phyloP scores from a whole-genome alignment of 2,329 filamentous ascomycete genomes.

The Trichoderma guizhouense region DNA sequence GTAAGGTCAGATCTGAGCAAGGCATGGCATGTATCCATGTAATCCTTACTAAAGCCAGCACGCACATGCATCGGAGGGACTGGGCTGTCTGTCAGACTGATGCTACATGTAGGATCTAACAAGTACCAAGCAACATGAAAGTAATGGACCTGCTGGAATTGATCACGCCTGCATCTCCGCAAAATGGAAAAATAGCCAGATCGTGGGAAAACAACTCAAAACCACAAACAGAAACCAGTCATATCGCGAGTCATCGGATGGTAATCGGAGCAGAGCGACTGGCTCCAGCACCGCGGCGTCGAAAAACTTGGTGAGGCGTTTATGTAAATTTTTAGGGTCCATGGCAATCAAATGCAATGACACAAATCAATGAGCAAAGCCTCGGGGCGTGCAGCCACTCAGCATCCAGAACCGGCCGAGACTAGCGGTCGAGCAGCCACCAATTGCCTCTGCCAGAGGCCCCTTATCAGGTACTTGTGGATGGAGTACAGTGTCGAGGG shows the following conservation, averaged over 20 bases:
- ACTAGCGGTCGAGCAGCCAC: slow-evolving; percentile 16
- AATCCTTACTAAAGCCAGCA: background rate
- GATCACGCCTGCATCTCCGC: background rate
- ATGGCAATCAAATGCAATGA: slow-evolving; percentile 15
- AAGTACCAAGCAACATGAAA: background rate
- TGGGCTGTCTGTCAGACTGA: background rate
- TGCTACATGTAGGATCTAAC: background rate
- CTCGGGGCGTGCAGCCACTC: slow-evolving; percentile 4
- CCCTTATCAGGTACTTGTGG: slow-evolving; percentile 17
- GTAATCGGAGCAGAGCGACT: slow-evolving; percentile 17
- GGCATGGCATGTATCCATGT: background rate
- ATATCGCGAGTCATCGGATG: slow-evolving; percentile 18
- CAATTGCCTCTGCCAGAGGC: slow-evolving; percentile 3
- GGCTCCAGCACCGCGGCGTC: background rate
- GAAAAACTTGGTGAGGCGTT: slow-evolving; percentile 14
- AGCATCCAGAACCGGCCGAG: background rate
- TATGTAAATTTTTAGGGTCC: slow-evolving; percentile 1
- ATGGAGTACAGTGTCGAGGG: background rate
- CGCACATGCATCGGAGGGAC: background rate
- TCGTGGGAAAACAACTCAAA: background rate
- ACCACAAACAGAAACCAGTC: background rate
- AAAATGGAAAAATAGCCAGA: background rate
- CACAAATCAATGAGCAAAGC: slow-evolving; percentile 18
- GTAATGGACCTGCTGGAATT: background rate
- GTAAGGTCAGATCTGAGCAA: background rate